phyloP scores from a whole-genome alignment of 495 filamentous ascomycete genomes.

The Tuber calosporum region DNA sequence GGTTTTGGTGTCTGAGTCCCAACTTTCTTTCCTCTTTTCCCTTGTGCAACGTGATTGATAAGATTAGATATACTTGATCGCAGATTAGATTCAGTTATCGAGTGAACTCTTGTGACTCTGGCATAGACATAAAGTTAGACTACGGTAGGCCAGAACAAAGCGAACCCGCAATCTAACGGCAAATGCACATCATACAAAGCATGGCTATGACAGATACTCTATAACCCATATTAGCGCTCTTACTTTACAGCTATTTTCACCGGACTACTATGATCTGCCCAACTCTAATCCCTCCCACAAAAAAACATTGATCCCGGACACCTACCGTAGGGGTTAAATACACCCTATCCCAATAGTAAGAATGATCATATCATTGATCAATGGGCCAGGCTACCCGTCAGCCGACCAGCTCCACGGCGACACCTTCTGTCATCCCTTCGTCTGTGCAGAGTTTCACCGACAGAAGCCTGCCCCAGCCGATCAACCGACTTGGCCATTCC shows the following conservation, averaged over 20 bases:
- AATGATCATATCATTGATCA: background rate
- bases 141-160: no score
- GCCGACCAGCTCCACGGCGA: background rate
- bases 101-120: conserved; percentile 6
- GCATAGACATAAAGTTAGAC: background rate
- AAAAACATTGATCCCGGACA: background rate
- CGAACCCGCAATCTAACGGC: background rate
- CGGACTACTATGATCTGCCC: background rate
- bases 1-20: background rate
- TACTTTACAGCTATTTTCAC: background rate
- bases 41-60: conserved; percentile 3
- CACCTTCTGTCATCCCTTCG: background rate
- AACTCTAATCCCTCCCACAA: no score
- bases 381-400: background rate
- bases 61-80: conserved; percentile 13
- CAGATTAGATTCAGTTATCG: background rate
- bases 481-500: no score
- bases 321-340: background rate
- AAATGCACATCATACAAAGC: background rate
- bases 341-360: background rate
- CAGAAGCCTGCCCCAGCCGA: no score
- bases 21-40: background rate
- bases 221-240: background rate
- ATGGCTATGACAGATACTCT: background rate
- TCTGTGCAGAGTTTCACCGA: no score